These are phyloP conservation scores for Trichoderma semiorbis DNA, from an alignment of 2,329 filamentous ascomycete species.

Conservation along the genomic window DNA sequence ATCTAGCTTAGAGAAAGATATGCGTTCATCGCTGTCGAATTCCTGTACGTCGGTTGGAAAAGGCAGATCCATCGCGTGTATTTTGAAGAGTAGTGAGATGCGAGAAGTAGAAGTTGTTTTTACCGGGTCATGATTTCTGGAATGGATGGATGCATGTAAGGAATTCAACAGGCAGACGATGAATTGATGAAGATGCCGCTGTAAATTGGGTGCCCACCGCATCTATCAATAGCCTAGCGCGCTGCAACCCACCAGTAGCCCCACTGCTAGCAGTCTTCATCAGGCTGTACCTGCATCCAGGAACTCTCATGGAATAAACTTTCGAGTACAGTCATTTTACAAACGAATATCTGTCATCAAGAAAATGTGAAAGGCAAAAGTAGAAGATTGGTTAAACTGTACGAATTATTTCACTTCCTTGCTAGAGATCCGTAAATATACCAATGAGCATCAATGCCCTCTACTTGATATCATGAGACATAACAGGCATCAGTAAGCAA, in stretches of 20 bases:
- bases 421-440: neutral
- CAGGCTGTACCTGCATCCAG: slow-evolving; percentile 2
- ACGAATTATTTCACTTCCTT: neutral
- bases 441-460: neutral
- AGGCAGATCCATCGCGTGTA: slow-evolving; percentile 31
- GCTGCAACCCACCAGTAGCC: neutral
- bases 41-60: slow-evolving; percentile 61
- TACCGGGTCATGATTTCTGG: neutral
- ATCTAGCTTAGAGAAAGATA: slow-evolving; percentile 82
- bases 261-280: neutral
- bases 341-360: neutral
- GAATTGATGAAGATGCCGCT: neutral
- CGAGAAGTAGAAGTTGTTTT: neutral
- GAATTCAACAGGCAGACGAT: neutral
- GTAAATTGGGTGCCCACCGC: neutral
- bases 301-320: neutral
- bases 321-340: too few relatives aligned
- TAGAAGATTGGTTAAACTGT: neutral
- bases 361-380: neutral
- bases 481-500: neutral
- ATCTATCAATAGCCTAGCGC: slow-evolving; percentile 11
- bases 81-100: neutral
- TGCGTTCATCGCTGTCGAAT: slow-evolving; percentile 75
- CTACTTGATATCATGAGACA: neutral
- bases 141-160: neutral